phyloP scores from a whole-genome alignment of 176 grass and related monocot genomes.

The Eleusine indica region DNA sequence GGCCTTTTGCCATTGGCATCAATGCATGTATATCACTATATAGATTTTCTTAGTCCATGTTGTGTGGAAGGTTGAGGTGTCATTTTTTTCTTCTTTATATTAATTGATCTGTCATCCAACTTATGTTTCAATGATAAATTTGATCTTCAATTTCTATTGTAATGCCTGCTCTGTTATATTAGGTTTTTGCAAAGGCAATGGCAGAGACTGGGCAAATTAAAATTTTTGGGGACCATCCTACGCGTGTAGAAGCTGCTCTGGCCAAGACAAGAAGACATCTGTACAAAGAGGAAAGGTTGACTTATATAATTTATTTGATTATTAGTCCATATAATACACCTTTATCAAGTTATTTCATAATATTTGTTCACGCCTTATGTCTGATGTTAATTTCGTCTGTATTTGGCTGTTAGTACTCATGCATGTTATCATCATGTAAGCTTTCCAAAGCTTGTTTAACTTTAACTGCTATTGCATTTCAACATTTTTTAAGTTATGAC shows the following conservation, averaged over 20 bases:
- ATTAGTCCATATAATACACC: slow-evolving; percentile 6
- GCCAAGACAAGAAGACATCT: slow-evolving; percentile 89
- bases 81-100: slow-evolving; percentile 9
- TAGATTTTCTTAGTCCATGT: background rate
- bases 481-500: slow-evolving; percentile 4
- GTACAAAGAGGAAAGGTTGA: slow-evolving; percentile 93
- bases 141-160: background rate
- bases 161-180: slow-evolving; percentile 30
- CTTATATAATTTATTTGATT: slow-evolving; percentile 9
- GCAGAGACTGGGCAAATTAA: slow-evolving; percentile 91
- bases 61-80: background rate
- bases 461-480: slow-evolving; percentile 11
- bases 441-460: slow-evolving; percentile 20
- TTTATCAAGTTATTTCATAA: background rate
- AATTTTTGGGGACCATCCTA: slow-evolving; percentile 86
- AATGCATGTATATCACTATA: background rate
- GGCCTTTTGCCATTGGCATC: slow-evolving; percentile 17
- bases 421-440: slow-evolving; percentile 1
- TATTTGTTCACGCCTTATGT: background rate
- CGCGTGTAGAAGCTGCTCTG: slow-evolving; percentile 84
- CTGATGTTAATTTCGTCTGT: background rate
- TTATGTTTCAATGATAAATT: slow-evolving; percentile 16
- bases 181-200: slow-evolving; percentile 99
- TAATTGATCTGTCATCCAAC: slow-evolving; percentile 9
- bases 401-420: background rate